A percentile compares a stretch with the other conserved stretches of the same genome.
Evolutionary conservation across 768 basidiomycete species (phyloP).

Genomic region (Phanerochaete carnosa): DNA sequence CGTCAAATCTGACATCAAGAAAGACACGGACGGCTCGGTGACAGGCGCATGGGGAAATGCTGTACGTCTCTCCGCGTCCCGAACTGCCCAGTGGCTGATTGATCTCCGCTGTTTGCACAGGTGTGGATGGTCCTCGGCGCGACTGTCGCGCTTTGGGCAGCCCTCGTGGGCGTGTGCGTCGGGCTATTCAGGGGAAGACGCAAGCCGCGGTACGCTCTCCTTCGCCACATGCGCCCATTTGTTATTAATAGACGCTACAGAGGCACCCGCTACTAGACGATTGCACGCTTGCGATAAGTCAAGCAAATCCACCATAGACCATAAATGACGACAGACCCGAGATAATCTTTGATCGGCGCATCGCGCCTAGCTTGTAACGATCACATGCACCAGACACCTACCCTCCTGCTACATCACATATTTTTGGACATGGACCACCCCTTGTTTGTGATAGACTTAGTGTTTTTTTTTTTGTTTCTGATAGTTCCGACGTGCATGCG

Average conservation of each 20-base stretch:
- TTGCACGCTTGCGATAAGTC: neutral
- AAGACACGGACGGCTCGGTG: slow-evolving; percentile 39
- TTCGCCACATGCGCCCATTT: neutral
- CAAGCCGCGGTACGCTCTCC: slow-evolving; percentile 16
- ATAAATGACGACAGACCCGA: too few relatives aligned
- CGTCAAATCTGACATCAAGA: slow-evolving; percentile 38
- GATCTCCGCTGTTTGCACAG: slow-evolving; percentile 21
- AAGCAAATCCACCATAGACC: too few relatives aligned
- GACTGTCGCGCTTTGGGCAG: slow-evolving; percentile 45
- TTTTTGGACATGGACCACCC: neutral
- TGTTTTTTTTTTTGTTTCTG: neutral
- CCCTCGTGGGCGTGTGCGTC: slow-evolving; percentile 31
- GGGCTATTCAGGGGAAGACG: slow-evolving; percentile 27
- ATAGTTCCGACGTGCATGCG: neutral
- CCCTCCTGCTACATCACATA: neutral
- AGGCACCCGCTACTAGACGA: neutral
- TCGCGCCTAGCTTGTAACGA: neutral
- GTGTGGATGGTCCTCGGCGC: slow-evolving; percentile 57
- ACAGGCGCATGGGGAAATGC: slow-evolving; percentile 48
- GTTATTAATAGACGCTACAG: neutral
- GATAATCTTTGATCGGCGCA: neutral
- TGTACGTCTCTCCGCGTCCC: slow-evolving; percentile 24
- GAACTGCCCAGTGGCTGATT: neutral
- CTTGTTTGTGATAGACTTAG: too few relatives aligned
- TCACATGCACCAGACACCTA: neutral